Base-by-base conservation (phyloP, 2,329 filamentous ascomycete species). In the Dothistroma pini region DNA sequence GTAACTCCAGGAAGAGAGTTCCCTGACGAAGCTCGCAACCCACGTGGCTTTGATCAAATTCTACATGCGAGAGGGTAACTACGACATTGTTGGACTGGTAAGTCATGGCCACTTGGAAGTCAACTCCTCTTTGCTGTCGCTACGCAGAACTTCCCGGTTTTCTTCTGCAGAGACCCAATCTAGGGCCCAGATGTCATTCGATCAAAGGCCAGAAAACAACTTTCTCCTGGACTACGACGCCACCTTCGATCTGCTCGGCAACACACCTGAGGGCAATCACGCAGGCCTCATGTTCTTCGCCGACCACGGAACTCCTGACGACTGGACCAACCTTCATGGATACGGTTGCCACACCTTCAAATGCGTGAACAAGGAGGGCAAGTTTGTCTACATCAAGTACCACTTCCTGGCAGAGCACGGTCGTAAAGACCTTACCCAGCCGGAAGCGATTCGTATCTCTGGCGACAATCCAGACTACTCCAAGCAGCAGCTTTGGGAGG, bases 401-500 rank as follows among this genome's bases (percentile, higher is more conserved):
- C 81, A 84, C 62, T 75, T 84, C 65, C 79, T 77, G 56, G 73
- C 82, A 0, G 74, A 81, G 7, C 73, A 75, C 25, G 82, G 82
- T 0, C 74, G 79, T 56, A 74, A 79, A 48, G 80, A 75, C 7
- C 72, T 82, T 50, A 76, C 76, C 2, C 68, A 71, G 0, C 72
- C 73, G n/a, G 69, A 76, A 53, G 76, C 75, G 4, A 66, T 67
- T 0, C 66, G 68, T 14, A 62, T 77, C 6, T 71, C 74, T 1
- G 75, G 75, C 4, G 64, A 69, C 35, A 68, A 75, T 41, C 75
- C 76, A 0, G 75, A 78, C 62, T 73, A 75, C 63, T 71, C 74
- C 53, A 66, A 69, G 29, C 68, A 73, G 41, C 77, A 80, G 57
- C 64, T 80, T 1, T 78, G 68, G 64, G 73, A 80, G 2, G 74